These are phyloP conservation scores for Paramecium sonneborni DNA, from an alignment of 73 alveolate species.

Conservation along the genomic window DNA sequence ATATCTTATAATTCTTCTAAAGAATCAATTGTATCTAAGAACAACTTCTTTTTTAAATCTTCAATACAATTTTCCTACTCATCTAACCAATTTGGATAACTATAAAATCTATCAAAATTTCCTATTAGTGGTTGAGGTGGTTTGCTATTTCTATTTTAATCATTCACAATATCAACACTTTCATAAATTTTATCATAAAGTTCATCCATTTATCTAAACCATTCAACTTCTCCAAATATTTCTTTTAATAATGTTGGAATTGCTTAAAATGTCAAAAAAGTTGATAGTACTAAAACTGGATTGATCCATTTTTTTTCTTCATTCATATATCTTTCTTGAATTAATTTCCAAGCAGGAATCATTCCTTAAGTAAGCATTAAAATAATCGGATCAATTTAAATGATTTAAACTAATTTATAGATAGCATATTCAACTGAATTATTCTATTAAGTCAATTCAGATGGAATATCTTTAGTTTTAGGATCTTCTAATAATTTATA, in stretches of 20 bases:
- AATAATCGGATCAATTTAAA: neutral
- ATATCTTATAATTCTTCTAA: neutral
- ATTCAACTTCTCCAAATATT: neutral
- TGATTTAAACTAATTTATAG: neutral
- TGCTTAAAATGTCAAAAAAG: neutral
- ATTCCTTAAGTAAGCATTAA: conserved; percentile 36
- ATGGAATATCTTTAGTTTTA: neutral
- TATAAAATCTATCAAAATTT: neutral
- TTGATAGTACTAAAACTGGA: neutral
- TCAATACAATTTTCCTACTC: neutral
- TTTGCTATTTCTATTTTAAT: too few relatives aligned
- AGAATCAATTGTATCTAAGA: neutral
- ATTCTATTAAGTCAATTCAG: neutral
- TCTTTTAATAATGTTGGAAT: conserved; percentile 43
- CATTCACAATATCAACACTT: neutral
- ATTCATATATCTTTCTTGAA: neutral
- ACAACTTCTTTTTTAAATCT: neutral
- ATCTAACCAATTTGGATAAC: neutral
- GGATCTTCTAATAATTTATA: conserved; percentile 14
- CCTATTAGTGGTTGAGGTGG: too few relatives aligned
- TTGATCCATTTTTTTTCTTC: conserved; percentile 49
- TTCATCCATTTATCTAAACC: neutral
- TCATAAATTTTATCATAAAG: neutral
- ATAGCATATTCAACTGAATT: neutral
- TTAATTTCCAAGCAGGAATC: neutral